A percentile compares a stretch with the other conserved stretches of the same genome.
Conservation (phyloP, 192 early-diverging fungal genomes). For the Backusella tarrabulga region DNA sequence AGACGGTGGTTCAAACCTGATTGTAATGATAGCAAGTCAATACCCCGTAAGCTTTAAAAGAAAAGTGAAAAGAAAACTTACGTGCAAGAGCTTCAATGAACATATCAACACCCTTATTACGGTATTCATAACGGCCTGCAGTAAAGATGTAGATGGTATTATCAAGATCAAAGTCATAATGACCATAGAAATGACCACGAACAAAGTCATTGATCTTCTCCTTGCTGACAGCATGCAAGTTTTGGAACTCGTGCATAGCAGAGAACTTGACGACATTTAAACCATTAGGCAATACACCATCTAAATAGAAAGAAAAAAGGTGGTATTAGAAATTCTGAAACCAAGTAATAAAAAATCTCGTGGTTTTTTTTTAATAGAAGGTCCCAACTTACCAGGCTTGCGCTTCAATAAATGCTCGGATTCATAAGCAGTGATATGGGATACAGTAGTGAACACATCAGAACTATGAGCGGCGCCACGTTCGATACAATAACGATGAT, state of each 20-base stretch:
- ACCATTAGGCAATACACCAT: conserved; percentile 95
- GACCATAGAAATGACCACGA: conserved; percentile 96
- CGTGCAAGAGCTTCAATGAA: conserved; percentile 89
- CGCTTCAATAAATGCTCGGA: conserved; percentile 91
- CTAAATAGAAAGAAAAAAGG: conserved; percentile 36
- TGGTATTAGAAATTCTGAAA: not conserved
- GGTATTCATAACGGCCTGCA: conserved; percentile 93
- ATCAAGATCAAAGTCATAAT: conserved; percentile 95
- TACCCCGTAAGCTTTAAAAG: not conserved
- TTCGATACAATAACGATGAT: conserved; percentile 96
- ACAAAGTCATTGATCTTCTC: conserved; percentile 97
- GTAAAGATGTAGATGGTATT: conserved; percentile 98
- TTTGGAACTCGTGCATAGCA: conserved; percentile 98
- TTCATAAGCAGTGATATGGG: conserved; percentile 96
- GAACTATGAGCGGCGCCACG: conserved; percentile 93
- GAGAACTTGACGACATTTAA: conserved; percentile 96
- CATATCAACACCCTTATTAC: conserved; percentile 99
- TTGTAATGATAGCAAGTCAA: not conserved
- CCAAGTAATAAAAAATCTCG: not conserved
- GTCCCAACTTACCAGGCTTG: conserved; percentile 68
- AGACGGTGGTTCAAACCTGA: conserved; percentile 82
- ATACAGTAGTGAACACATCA: conserved; percentile 97
- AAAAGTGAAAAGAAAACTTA: conserved; percentile 42
- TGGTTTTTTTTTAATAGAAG: not conserved
- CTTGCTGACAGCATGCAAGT: conserved; percentile 90